Conservation (phyloP, 2,329 filamentous ascomycete genomes). For the Arachnopeziza araneosa region DNA sequence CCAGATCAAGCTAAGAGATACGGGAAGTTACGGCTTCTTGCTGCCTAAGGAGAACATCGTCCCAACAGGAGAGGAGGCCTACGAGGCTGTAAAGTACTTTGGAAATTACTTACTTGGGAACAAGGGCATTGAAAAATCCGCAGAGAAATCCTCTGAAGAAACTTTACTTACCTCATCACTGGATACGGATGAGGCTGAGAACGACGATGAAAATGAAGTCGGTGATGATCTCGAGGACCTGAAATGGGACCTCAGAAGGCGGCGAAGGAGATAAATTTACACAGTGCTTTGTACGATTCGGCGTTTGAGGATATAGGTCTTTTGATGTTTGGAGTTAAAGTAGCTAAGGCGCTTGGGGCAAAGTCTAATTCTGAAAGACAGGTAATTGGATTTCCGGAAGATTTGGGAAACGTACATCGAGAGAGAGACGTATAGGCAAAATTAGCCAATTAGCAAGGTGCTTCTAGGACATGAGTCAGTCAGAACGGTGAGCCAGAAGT, state of each 20-base stretch:
- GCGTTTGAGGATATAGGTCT: neutral
- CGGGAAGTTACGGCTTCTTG: slow-evolving; percentile 89
- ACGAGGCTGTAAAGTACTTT: slow-evolving; percentile 77
- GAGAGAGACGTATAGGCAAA: no score
- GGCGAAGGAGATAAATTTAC: slow-evolving; percentile 7
- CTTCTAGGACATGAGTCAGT: no score
- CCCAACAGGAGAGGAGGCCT: slow-evolving; percentile 82
- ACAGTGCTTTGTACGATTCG: neutral
- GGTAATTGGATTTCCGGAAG: no score
- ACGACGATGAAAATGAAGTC: slow-evolving; percentile 6
- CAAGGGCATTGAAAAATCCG: slow-evolving; percentile 52
- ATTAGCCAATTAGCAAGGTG: no score
- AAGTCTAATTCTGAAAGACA: neutral
- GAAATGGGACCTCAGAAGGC: slow-evolving; percentile 25
- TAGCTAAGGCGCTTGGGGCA: neutral
- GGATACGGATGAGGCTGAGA: slow-evolving; percentile 4
- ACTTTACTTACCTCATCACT: neutral
- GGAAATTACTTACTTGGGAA: slow-evolving; percentile 72
- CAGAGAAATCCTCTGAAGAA: neutral
- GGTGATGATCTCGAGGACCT: slow-evolving; percentile 7
- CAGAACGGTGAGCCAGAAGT: no score
- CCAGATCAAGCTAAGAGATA: slow-evolving; percentile 90
- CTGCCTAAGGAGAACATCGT: slow-evolving; percentile 82
- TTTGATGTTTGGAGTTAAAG: neutral
- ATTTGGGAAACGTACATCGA: no score